Evolutionary conservation across 805 yeast species (phyloP).

Genomic region (Hanseniaspora lindneri): DNA sequence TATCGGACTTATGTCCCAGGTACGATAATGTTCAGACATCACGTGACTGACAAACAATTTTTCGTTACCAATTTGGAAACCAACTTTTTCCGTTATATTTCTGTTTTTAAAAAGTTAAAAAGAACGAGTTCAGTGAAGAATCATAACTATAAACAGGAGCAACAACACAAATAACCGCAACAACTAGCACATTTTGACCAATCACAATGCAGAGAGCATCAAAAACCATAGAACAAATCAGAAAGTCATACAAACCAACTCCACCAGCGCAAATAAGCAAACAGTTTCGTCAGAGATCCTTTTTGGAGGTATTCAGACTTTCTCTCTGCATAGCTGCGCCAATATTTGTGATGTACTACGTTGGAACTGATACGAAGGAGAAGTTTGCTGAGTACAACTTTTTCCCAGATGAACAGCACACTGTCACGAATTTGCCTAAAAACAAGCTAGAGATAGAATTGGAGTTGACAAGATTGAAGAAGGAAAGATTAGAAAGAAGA

Average conservation of each 20-base stretch:
- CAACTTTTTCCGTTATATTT: too few species aligned
- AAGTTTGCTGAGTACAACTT: conserved; percentile 86
- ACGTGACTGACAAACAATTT: too few species aligned
- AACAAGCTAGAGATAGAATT: conserved; percentile 86
- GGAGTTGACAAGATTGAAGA: conserved; percentile 76
- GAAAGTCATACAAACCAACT: conserved; percentile 7
- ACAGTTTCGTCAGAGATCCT: conserved; percentile 31
- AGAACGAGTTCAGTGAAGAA: too few species aligned
- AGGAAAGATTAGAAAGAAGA: conserved; percentile 63
- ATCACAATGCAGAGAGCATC: background rate
- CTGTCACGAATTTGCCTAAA: conserved; percentile 81
- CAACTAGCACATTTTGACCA: too few species aligned
- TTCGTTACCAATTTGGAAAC: too few species aligned
- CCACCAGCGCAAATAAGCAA: conserved; percentile 2
- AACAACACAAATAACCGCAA: too few species aligned
- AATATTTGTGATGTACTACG: conserved; percentile 82
- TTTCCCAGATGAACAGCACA: conserved; percentile 89
- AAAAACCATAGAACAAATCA: background rate
- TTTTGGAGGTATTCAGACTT: conserved; percentile 48
- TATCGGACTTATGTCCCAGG: too few species aligned
- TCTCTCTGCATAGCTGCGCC: conserved; percentile 80
- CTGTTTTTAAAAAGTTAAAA: too few species aligned
- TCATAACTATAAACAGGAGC: too few species aligned
- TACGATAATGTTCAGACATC: too few species aligned
- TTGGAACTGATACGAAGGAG: conserved; percentile 79